A percentile compares a stretch with the other conserved stretches of the same genome.
Conservation (phyloP, 2,329 filamentous ascomycete species). For the Cercospora berteroae region DNA sequence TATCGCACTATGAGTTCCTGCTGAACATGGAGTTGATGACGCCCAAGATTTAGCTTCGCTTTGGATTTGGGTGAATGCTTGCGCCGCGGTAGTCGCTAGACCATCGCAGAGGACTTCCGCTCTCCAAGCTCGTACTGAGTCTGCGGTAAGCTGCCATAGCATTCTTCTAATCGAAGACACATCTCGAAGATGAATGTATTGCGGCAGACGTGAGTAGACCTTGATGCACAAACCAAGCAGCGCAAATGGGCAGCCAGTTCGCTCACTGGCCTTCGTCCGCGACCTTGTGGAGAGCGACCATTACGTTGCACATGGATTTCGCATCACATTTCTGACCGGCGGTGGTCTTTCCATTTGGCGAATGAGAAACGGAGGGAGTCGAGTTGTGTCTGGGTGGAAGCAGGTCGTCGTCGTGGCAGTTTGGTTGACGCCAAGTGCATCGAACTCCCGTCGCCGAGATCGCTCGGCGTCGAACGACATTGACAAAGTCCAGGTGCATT, state of each 20-base stretch:
- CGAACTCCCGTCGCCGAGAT: conserved; percentile 1
- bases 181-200: background rate
- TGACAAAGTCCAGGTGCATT: background rate
- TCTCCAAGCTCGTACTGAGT: background rate
- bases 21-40: background rate
- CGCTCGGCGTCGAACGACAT: background rate
- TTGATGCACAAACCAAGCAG: no score
- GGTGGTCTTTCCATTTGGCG: background rate
- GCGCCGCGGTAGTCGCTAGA: no score
- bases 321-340: background rate
- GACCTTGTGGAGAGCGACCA: background rate
- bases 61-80: background rate
- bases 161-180: background rate
- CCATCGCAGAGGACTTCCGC: no score
- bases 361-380: background rate
- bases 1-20: background rate
- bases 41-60: background rate
- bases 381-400: no score
- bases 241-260: no score
- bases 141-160: background rate
- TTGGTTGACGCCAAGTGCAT: background rate
- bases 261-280: no score
- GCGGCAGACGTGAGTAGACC: background rate
- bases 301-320: background rate
- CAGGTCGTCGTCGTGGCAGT: background rate